Conservation (phyloP, 306 rosid species). For the Prunus dulcis region DNA sequence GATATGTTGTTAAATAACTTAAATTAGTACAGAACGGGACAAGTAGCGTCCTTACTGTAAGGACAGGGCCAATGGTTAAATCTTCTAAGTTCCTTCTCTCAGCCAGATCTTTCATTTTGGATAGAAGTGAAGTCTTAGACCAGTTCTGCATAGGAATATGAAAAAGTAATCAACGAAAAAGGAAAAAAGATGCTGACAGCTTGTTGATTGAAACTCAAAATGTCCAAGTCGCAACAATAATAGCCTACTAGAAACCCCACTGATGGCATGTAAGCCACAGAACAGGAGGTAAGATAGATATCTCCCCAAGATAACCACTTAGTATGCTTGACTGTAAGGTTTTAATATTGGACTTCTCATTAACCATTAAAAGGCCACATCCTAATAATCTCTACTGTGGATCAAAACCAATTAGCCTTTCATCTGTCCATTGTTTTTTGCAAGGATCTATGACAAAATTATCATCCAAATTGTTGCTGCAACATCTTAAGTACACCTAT, state of each 20-base stretch:
- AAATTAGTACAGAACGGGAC: not conserved
- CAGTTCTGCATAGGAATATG: constrained; percentile 60
- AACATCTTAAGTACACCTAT: too few relatives aligned
- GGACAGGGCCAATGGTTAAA: constrained; percentile 89
- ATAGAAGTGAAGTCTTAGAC: constrained; percentile 63
- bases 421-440: too few relatives aligned
- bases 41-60: constrained; percentile 53
- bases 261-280: not conserved
- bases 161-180: constrained; percentile 15
- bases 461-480: too few relatives aligned
- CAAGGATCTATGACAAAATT: too few relatives aligned
- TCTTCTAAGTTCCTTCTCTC: constrained; percentile 84
- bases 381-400: too few relatives aligned
- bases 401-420: too few relatives aligned
- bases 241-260: not conserved
- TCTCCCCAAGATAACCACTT: too few relatives aligned
- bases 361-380: not conserved
- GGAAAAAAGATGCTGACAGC: not conserved
- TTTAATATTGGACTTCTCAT: too few relatives aligned
- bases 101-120: constrained; percentile 79
- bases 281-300: not conserved
- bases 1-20: not conserved
- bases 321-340: too few relatives aligned
- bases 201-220: not conserved
- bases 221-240: not conserved